phyloP scores from a whole-genome alignment of 2,329 filamentous ascomycete genomes.

The Tolypocladium inflatum region DNA sequence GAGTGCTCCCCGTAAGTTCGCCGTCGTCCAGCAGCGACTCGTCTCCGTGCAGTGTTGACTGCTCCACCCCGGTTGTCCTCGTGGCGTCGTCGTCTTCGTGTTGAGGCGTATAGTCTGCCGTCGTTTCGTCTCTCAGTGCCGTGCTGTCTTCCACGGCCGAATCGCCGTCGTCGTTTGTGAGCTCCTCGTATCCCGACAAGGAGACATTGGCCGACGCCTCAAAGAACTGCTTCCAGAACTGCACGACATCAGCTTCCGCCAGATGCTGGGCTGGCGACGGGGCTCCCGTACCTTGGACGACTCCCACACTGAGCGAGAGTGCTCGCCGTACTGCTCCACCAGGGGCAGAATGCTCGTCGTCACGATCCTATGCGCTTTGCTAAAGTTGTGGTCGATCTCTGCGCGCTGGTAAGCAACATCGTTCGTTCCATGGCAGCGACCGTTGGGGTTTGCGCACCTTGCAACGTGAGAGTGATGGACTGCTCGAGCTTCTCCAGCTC shows the following conservation, averaged over 20 bases:
- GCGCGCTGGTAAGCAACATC: background rate
- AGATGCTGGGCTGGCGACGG: background rate
- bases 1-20: slow-evolving; percentile 58
- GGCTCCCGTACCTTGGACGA: slow-evolving; percentile 64
- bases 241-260: background rate
- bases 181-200: slow-evolving; percentile 86
- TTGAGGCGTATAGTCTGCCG: slow-evolving; percentile 37
- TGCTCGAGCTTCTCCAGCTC: slow-evolving; percentile 95
- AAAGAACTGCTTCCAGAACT: slow-evolving; percentile 99
- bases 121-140: slow-evolving; percentile 46
- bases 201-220: slow-evolving; percentile 97
- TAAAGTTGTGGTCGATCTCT: slow-evolving; percentile 99
- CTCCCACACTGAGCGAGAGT: slow-evolving; percentile 92
- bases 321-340: slow-evolving; percentile 89
- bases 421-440: slow-evolving; percentile 1
- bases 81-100: slow-evolving; percentile 25
- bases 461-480: slow-evolving; percentile 88
- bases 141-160: slow-evolving; percentile 40
- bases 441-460: slow-evolving; percentile 46
- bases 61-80: slow-evolving; percentile 19
- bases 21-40: slow-evolving; percentile 61
- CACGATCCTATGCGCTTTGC: slow-evolving; percentile 90
- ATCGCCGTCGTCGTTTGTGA: slow-evolving; percentile 56
- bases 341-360: slow-evolving; percentile 87
- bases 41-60: slow-evolving; percentile 34